These are phyloP conservation scores for Sporodiniella umbellata DNA, from an alignment of 371 early-diverging fungal genomes.

Conservation along the genomic window DNA sequence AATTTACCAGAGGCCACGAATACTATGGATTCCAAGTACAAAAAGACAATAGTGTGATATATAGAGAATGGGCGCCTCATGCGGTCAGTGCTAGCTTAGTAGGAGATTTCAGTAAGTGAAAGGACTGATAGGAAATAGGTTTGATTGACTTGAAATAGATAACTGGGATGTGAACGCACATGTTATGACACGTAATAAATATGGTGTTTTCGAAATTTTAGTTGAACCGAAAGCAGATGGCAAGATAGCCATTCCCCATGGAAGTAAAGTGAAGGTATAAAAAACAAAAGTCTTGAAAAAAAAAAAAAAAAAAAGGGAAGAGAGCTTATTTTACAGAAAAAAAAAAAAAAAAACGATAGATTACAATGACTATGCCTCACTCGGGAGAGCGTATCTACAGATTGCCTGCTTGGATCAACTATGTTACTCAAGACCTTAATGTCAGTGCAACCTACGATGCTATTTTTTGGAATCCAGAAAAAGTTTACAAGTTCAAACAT, in stretches of 20 bases:
- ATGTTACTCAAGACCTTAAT: conserved; percentile 80
- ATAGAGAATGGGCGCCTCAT: conserved; percentile 93
- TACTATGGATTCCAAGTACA: conserved; percentile 68
- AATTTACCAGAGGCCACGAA: conserved; percentile 76
- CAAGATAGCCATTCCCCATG: conserved; percentile 71
- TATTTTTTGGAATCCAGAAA: conserved; percentile 88
- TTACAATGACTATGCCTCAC: conserved; percentile 61
- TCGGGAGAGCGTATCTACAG: conserved; percentile 80
- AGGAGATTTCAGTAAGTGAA: conserved; percentile 85
- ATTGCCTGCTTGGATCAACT: conserved; percentile 82
- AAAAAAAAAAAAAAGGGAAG: background rate
- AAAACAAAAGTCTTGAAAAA: background rate
- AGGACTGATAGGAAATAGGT: background rate
- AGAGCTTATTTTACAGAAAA: background rate
- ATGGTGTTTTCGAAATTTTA: conserved; percentile 74
- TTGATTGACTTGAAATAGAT: conserved; percentile 38
- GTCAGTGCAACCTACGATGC: conserved; percentile 80
- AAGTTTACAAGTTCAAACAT: conserved; percentile 70
- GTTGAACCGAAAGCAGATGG: conserved; percentile 60
- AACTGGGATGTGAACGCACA: conserved; percentile 74
- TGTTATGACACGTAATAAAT: conserved; percentile 72
- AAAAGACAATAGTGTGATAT: conserved; percentile 61
- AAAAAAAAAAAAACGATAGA: conserved; percentile 36
- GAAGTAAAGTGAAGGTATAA: conserved; percentile 80
- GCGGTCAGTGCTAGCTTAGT: conserved; percentile 74